Base-by-base conservation (phyloP, 2,329 filamentous ascomycete species). In the Aspergillus luchuensis region DNA sequence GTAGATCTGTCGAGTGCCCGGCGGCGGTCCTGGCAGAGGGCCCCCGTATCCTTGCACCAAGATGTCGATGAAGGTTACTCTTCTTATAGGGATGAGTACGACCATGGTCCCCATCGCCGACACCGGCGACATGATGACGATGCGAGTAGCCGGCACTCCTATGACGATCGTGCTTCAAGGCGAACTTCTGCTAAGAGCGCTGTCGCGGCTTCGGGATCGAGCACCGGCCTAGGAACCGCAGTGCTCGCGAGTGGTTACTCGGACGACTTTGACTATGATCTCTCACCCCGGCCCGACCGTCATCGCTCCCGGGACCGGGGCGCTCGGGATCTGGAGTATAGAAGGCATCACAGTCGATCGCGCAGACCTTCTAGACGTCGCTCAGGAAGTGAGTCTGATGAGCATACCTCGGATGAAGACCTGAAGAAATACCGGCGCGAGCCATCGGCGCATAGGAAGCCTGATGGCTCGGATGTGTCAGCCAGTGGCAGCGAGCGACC, bases 21-120 rank as follows among this genome's bases (percentile, higher is more conserved):
- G 53, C 76, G 63, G 61, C 72, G 60, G 43, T 71, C 79, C 10
- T 77, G 77, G 30, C 80, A 79, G 48, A 78, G 78, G 59, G 74
- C 77, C 36, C 74, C 79, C 11, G 74, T 80, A 3, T 71, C 79
- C 15, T 66, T 84, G 5, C 81, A 84, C 63, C 83, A 84, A 62
- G 79, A 80, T 17, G 71, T 73, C 10, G 80, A 82, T 48, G 74
- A 78, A 56, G 79, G 68, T 43, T 79, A 74, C 65, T 78, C 71
- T 47, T 72, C 74, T 5, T 74, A 79, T 62, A 74, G 74, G 17
- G 78, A 82, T 43, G 77, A 80, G 8, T 78, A 80, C 60, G 78
- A 80, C 21, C 76, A 79, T 52, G 75, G 74, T 38, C 75, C 74
- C 57, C 76, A 80, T 55, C 74, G 76, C 15, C 74, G 74, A 23